Evolutionary conservation across 2,329 filamentous ascomycete genomes (phyloP).

Genomic region (Fusarium setosum): DNA sequence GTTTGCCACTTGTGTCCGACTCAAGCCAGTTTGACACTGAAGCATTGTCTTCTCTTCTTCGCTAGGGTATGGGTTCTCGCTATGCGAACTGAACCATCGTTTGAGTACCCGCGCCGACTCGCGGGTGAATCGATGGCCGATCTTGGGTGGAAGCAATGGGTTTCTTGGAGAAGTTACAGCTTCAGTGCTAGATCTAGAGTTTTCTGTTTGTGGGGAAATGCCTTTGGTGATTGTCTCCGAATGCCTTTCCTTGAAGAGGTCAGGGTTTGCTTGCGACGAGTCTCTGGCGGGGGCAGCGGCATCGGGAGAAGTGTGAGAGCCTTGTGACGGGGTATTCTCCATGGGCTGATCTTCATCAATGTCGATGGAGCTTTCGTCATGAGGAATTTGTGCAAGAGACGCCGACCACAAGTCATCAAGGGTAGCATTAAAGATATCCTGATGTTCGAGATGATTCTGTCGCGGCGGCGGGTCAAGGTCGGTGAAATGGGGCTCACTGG

Average conservation of each 20-base stretch:
- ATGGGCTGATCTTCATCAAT: not conserved
- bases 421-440: not conserved
- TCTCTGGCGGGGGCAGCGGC: too few relatives aligned
- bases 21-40: conserved; percentile 79
- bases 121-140: conserved; percentile 27
- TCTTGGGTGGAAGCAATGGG: conserved; percentile 13
- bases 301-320: too few relatives aligned
- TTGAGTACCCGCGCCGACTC: conserved; percentile 65
- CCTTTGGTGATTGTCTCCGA: not conserved
- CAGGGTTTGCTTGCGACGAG: too few relatives aligned
- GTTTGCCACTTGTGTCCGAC: conserved; percentile 82
- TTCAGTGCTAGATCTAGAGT: not conserved
- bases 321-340: too few relatives aligned
- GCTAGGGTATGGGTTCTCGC: conserved; percentile 82
- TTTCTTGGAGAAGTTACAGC: not conserved
- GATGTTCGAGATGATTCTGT: not conserved
- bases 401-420: not conserved
- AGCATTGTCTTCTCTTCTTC: conserved; percentile 83
- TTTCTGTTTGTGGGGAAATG: not conserved
- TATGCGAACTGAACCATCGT: conserved; percentile 81
- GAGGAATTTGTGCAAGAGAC: not conserved
- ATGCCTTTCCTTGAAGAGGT: not conserved
- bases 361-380: not conserved
- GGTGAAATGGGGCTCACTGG: not conserved
- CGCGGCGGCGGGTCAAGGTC: not conserved